Evolutionary conservation across 257 asterid genomes (phyloP).

Genomic region (Jacaranda copaia): DNA sequence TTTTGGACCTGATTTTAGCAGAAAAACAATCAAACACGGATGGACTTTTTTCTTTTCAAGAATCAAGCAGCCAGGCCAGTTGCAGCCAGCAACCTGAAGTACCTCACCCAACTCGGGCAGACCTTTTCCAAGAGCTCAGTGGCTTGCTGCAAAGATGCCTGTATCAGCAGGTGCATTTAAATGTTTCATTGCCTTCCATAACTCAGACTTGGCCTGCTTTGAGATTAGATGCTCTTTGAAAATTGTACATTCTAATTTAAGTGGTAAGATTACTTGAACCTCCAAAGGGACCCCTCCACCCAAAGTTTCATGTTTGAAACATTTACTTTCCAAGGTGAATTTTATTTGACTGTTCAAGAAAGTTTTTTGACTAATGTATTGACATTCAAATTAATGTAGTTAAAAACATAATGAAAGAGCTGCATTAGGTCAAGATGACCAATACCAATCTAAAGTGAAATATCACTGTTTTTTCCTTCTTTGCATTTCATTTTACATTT

Average conservation of each 20-base stretch:
- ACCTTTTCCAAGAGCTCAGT: slow-evolving; percentile 83
- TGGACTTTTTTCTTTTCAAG: slow-evolving; percentile 75
- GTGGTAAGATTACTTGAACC: slow-evolving; percentile 15
- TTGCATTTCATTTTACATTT: slow-evolving; percentile 13
- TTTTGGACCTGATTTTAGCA: slow-evolving; percentile 70
- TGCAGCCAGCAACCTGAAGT: slow-evolving; percentile 82
- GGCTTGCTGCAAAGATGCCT: slow-evolving; percentile 90
- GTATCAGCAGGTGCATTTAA: slow-evolving; percentile 73
- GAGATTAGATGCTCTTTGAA: slow-evolving; percentile 10
- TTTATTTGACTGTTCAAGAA: slow-evolving; percentile 4
- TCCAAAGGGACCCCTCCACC: background rate
- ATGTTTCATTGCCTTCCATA: slow-evolving; percentile 25
- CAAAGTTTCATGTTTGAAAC: background rate
- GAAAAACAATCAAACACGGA: slow-evolving; percentile 64
- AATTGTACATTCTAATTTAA: background rate
- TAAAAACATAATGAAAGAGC: background rate
- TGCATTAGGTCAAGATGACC: slow-evolving; percentile 5
- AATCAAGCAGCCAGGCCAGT: slow-evolving; percentile 93
- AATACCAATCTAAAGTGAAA: background rate
- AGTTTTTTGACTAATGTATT: slow-evolving; percentile 1
- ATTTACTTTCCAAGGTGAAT: slow-evolving; percentile 22
- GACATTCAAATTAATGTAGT: background rate
- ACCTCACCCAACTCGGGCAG: slow-evolving; percentile 47
- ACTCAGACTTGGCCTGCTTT: slow-evolving; percentile 15
- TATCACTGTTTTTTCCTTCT: background rate